Conservation (phyloP, 2,329 filamentous ascomycete species). For the Conoideocrella luteorostrata region DNA sequence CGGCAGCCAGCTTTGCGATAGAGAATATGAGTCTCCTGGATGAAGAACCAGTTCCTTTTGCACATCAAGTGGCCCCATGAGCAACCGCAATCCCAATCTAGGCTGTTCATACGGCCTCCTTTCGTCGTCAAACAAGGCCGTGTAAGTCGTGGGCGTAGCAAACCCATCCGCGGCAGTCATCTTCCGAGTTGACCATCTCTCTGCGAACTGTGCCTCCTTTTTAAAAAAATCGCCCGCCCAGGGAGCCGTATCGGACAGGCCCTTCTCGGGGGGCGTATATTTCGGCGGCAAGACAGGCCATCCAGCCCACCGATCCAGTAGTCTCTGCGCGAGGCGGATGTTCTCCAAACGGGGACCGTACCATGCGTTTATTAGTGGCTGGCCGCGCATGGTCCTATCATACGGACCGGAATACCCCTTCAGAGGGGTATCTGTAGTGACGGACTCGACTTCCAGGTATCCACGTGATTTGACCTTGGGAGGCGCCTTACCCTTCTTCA, state of each 20-base stretch:
- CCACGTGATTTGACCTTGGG: no score
- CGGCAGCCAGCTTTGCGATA: conserved; percentile 24
- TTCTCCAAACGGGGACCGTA: conserved; percentile 33
- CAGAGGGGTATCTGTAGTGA: conserved; percentile 25
- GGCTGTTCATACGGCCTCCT: conserved; percentile 22
- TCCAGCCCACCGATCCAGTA: conserved; percentile 35
- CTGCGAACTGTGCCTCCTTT: conserved; percentile 25
- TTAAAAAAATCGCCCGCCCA: conserved; percentile 32
- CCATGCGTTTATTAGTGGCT: conserved; percentile 30
- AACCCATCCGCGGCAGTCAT: conserved; percentile 12
- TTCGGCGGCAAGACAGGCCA: conserved; percentile 35
- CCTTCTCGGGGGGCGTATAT: conserved; percentile 19
- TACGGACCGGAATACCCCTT: conserved; percentile 30
- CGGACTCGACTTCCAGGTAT: conserved; percentile 27
- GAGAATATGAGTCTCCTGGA: conserved; percentile 17
- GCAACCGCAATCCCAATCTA: conserved; percentile 22
- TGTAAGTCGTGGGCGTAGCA: conserved; percentile 1
- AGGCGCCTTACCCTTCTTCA: conserved; percentile 17
- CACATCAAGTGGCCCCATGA: conserved; percentile 25
- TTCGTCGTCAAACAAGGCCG: conserved; percentile 17
- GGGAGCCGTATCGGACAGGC: conserved; percentile 26
- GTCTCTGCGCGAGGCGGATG: conserved; percentile 28
- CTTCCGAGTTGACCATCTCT: conserved; percentile 22
- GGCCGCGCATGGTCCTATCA: conserved; percentile 25
- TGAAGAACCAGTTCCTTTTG: conserved; percentile 25